A percentile compares a stretch with the other conserved stretches of the same genome.
Conservation (phyloP, 129 eudicot species). For the Centella asiatica region DNA sequence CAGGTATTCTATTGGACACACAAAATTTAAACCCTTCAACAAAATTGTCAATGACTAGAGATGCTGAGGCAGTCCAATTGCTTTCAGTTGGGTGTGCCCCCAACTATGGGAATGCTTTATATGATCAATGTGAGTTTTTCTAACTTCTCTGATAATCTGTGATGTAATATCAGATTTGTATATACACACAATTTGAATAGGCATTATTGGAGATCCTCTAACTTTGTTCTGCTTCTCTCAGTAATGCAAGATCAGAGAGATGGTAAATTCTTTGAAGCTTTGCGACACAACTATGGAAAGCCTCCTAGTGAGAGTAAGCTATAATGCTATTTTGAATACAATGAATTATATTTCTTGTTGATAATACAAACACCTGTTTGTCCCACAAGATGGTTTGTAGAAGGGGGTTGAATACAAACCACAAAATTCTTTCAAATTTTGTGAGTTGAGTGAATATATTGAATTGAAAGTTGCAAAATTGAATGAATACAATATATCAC, state of each 20-base stretch:
- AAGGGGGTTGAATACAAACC: too few species aligned
- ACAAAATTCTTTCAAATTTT: too few species aligned
- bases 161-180: too few species aligned
- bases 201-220: constrained; percentile 1
- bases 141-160: constrained; percentile 5
- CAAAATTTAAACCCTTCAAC: constrained; percentile 44
- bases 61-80: constrained; percentile 77
- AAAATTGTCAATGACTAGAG: constrained; percentile 50
- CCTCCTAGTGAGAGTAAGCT: constrained; percentile 62
- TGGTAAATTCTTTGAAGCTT: constrained; percentile 43
- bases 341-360: not conserved
- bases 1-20: constrained; percentile 71
- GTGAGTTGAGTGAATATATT: too few species aligned
- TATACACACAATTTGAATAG: not conserved
- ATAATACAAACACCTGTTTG: not conserved
- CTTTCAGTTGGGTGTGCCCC: constrained; percentile 69
- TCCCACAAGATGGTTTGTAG: too few species aligned
- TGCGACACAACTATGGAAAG: constrained; percentile 55
- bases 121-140: constrained; percentile 47
- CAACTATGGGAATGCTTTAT: constrained; percentile 55
- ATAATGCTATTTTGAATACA: not conserved
- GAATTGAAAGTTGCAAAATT: too few species aligned
- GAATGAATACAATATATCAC: too few species aligned
- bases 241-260: constrained; percentile 74
- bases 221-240: constrained; percentile 17